Conservation (phyloP, 139 green algal species). For the Picochlorum costavermella region DNA sequence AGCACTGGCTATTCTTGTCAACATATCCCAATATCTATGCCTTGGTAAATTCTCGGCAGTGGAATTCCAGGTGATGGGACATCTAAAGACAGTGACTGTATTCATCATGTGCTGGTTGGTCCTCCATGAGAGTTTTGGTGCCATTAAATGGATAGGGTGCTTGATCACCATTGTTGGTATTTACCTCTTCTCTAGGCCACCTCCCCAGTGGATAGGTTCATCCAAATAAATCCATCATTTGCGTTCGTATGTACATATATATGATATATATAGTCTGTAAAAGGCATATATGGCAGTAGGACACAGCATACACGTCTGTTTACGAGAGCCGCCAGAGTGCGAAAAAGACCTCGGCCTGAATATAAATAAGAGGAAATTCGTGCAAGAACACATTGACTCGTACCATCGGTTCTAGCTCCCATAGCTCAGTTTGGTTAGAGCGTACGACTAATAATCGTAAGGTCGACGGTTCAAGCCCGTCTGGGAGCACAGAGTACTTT, state of each 20-base stretch:
- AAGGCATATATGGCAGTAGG: no score
- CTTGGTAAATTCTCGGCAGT: slow-evolving; percentile 85
- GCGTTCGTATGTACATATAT: no score
- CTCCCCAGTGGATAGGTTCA: no score
- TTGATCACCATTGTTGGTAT: background rate
- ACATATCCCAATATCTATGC: slow-evolving; percentile 90
- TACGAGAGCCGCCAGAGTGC: no score
- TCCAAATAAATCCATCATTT: no score
- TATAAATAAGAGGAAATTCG: background rate
- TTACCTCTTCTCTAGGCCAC: no score
- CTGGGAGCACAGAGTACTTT: background rate
- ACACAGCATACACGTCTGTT: no score
- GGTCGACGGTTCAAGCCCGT: background rate
- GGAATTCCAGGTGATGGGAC: slow-evolving; percentile 79
- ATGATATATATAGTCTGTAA: no score
- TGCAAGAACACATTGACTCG: background rate
- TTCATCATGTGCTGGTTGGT: slow-evolving; percentile 31
- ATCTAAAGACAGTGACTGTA: slow-evolving; percentile 73
- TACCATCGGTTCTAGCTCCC: no score
- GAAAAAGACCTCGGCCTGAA: no score
- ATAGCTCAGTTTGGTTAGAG: background rate
- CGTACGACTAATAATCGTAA: slow-evolving; percentile 6
- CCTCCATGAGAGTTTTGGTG: background rate
- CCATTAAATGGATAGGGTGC: background rate
- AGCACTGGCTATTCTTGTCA: slow-evolving; percentile 71